Percentiles rank a stretch among this genome's conserved stretches.
Evolutionary conservation across 371 early-diverging fungal species (phyloP).

Genomic region (Lichtheimia ramosa): DNA sequence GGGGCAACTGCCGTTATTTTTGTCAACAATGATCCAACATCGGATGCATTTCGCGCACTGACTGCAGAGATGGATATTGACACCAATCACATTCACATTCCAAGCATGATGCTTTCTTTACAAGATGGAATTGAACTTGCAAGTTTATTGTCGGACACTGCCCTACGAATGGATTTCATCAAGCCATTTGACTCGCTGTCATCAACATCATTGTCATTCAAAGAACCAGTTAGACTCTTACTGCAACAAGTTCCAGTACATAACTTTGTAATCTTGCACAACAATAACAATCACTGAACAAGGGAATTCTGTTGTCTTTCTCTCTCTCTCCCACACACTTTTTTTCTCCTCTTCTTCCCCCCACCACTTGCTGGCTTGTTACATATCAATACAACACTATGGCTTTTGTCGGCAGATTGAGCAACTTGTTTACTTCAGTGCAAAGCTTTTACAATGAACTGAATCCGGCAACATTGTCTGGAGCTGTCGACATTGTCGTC

Average conservation of each 20-base stretch:
- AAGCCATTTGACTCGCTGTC: too few relatives aligned
- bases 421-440: conserved; percentile 69
- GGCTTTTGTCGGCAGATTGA: conserved; percentile 48
- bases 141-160: neutral
- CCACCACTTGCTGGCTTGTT: neutral
- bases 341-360: neutral
- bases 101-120: conserved; percentile 12
- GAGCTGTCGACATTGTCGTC: conserved; percentile 98
- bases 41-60: conserved; percentile 17
- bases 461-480: conserved; percentile 97
- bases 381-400: conserved; percentile 10
- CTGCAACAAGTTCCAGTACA: neutral
- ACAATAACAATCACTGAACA: neutral
- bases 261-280: conserved; percentile 6
- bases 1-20: conserved; percentile 50
- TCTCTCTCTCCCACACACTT: neutral
- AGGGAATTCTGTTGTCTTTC: too few relatives aligned
- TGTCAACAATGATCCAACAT: conserved; percentile 19
- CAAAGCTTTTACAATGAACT: conserved; percentile 95
- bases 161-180: too few relatives aligned
- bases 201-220: too few relatives aligned
- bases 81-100: conserved; percentile 2
- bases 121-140: conserved; percentile 9
- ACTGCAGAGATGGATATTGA: conserved; percentile 1
- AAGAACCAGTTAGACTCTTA: too few relatives aligned